phyloP scores from a whole-genome alignment of 2,329 filamentous ascomycete genomes.

The Colletotrichum nymphaeae region DNA sequence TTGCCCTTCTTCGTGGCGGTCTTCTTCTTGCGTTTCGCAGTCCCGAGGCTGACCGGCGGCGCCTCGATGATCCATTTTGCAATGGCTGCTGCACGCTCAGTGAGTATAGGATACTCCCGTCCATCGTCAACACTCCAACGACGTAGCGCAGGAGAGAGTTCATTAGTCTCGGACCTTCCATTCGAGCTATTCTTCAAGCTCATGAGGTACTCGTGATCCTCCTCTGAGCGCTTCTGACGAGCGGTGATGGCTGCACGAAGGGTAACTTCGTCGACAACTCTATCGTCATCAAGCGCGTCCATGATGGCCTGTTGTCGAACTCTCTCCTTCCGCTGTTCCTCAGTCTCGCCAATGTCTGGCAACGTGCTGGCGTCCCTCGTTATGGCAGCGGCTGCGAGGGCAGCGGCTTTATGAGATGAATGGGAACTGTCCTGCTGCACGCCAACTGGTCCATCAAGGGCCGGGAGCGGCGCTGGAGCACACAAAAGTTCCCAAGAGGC shows the following conservation, averaged over 20 bases:
- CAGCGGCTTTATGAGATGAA: conserved; percentile 42
- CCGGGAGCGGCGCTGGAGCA: conserved; percentile 65
- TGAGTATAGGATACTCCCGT: conserved; percentile 76
- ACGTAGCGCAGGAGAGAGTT: conserved; percentile 48
- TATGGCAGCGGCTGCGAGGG: conserved; percentile 50
- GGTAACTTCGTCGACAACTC: conserved; percentile 73
- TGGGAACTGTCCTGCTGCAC: conserved; percentile 38
- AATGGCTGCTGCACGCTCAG: conserved; percentile 76
- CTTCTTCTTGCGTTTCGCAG: conserved; percentile 52
- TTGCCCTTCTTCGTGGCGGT: conserved; percentile 8
- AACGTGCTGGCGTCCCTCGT: conserved; percentile 40
- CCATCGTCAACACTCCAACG: conserved; percentile 74
- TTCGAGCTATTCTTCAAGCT: conserved; percentile 33
- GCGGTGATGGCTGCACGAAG: conserved; percentile 73
- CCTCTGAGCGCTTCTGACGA: conserved; percentile 67
- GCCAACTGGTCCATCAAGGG: conserved; percentile 37
- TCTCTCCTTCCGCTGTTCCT: conserved; percentile 67
- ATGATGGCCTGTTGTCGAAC: conserved; percentile 74
- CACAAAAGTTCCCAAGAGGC: conserved; percentile 79
- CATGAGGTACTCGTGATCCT: conserved; percentile 53
- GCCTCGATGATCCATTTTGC: conserved; percentile 76
- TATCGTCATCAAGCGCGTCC: conserved; percentile 75
- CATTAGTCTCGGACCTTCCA: conserved; percentile 38
- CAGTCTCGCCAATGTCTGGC: conserved; percentile 51
- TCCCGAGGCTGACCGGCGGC: conserved; percentile 52